phyloP scores from a whole-genome alignment of 768 basidiomycete genomes.

The Agaricus sinodeliciosus region DNA sequence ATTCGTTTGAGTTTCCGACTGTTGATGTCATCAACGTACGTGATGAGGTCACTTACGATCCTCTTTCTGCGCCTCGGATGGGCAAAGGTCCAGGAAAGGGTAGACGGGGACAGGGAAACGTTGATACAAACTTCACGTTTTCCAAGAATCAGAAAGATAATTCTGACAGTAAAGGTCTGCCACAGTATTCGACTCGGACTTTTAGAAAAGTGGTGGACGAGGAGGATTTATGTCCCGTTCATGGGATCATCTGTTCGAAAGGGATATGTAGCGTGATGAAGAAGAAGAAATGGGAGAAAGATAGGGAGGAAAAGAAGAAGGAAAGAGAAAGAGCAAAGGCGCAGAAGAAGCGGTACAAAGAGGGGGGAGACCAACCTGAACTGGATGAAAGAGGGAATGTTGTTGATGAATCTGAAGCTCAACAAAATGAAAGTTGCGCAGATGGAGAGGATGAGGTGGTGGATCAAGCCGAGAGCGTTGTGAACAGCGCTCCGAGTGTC shows the following conservation, averaged over 20 bases:
- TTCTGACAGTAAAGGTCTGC: not conserved
- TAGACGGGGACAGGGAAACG: not conserved
- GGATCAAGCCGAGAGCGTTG: too few species aligned
- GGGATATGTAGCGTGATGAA: slow-evolving; percentile 9
- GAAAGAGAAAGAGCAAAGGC: not conserved
- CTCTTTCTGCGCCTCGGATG: not conserved
- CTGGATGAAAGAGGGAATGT: not conserved
- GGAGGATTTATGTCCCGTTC: slow-evolving; percentile 2
- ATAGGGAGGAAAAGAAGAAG: not conserved
- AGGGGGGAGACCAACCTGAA: not conserved
- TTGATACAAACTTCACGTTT: not conserved
- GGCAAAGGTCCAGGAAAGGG: not conserved
- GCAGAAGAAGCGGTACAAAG: not conserved
- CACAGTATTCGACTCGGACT: not conserved
- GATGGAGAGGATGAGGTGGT: not conserved
- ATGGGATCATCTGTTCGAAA: not conserved
- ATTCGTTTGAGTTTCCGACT: not conserved
- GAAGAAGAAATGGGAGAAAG: slow-evolving; percentile 3
- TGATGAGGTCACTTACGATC: not conserved
- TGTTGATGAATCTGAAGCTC: not conserved
- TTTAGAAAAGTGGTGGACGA: slow-evolving; percentile 2
- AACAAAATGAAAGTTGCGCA: not conserved
- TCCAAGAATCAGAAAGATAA: not conserved
- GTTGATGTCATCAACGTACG: not conserved
- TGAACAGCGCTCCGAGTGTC: not conserved